phyloP scores from a whole-genome alignment of 1,284 basidiomycete genomes.

The Sporisorium graminicola region DNA sequence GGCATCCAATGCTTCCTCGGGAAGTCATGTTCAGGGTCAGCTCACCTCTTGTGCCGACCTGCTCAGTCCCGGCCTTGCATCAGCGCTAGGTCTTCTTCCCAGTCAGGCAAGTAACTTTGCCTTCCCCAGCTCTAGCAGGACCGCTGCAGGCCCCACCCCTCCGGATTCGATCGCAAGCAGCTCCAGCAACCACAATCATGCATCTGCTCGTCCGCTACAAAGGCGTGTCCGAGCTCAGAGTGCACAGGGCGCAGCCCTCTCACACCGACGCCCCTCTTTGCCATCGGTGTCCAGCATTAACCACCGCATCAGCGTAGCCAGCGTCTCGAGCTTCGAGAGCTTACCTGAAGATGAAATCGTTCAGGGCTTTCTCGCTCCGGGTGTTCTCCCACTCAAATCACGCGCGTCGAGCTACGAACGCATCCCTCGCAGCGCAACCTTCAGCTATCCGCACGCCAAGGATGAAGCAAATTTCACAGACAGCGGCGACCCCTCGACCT shows the following conservation, averaged over 20 bases:
- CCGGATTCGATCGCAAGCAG: conserved; percentile 7
- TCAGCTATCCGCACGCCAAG: conserved; percentile 1
- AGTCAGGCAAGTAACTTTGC: conserved; percentile 15
- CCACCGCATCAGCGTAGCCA: conserved; percentile 54
- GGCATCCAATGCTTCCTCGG: conserved; percentile 45
- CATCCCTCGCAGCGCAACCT: conserved; percentile 14
- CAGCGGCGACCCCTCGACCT: conserved; percentile 3
- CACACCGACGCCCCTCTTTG: conserved; percentile 50
- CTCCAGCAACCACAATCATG: background rate
- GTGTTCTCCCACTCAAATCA: conserved; percentile 17
- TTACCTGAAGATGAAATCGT: conserved; percentile 62
- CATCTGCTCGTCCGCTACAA: conserved; percentile 6
- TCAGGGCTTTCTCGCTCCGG: conserved; percentile 38
- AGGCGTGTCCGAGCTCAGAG: conserved; percentile 38
- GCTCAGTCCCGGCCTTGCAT: conserved; percentile 56
- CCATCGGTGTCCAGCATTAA: conserved; percentile 51
- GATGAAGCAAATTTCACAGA: conserved; percentile 7
- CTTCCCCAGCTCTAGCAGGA: conserved; percentile 20
- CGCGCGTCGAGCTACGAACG: conserved; percentile 38
- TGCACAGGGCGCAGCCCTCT: conserved; percentile 22
- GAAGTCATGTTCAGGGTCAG: conserved; percentile 43
- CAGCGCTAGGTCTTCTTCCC: conserved; percentile 52
- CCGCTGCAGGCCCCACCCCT: background rate
- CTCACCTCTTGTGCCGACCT: conserved; percentile 47
- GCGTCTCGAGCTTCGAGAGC: conserved; percentile 62